Evolutionary conservation across 345 rosid species (phyloP).

Genomic region (Camelina hispida): DNA sequence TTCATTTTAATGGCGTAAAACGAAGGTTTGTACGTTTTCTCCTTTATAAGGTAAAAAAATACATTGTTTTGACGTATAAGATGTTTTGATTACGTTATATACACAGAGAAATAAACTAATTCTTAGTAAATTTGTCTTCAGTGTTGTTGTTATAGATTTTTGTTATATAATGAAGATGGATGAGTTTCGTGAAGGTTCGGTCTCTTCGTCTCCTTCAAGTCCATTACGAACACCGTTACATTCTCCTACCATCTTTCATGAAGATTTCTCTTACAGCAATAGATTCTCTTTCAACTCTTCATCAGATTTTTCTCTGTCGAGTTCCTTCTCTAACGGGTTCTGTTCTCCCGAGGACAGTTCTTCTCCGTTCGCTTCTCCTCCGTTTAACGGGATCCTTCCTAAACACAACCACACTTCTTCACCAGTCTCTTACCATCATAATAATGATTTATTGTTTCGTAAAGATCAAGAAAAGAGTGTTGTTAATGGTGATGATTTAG

Average conservation of each 20-base stretch:
- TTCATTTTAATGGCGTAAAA: slow-evolving; percentile 23
- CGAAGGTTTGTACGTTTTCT: not conserved
- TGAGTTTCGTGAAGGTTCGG: slow-evolving; percentile 30
- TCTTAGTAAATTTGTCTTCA: not conserved
- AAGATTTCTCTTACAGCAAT: slow-evolving; percentile 37
- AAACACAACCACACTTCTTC: slow-evolving; percentile 12
- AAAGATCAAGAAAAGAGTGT: slow-evolving; percentile 16
- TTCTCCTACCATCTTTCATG: slow-evolving; percentile 21
- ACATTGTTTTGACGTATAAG: not conserved
- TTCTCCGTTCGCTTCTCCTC: slow-evolving; percentile 51
- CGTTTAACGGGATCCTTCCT: slow-evolving; percentile 10
- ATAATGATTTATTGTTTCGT: not conserved
- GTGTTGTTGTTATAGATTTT: not conserved
- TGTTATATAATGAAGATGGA: slow-evolving; percentile 25
- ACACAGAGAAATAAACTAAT: not conserved
- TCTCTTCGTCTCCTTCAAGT: slow-evolving; percentile 20
- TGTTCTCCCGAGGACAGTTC: slow-evolving; percentile 46
- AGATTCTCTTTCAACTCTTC: slow-evolving; percentile 47
- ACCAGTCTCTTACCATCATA: slow-evolving; percentile 1
- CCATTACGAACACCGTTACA: slow-evolving; percentile 28
- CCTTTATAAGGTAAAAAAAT: slow-evolving; percentile 7
- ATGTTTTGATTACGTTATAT: not conserved
- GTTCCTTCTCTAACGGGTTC: slow-evolving; percentile 49
- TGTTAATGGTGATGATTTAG: slow-evolving; percentile 23
- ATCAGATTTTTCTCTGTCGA: slow-evolving; percentile 49